Evolutionary conservation across 805 yeast genomes (phyloP).

Genomic region (Candida ponderosae): DNA sequence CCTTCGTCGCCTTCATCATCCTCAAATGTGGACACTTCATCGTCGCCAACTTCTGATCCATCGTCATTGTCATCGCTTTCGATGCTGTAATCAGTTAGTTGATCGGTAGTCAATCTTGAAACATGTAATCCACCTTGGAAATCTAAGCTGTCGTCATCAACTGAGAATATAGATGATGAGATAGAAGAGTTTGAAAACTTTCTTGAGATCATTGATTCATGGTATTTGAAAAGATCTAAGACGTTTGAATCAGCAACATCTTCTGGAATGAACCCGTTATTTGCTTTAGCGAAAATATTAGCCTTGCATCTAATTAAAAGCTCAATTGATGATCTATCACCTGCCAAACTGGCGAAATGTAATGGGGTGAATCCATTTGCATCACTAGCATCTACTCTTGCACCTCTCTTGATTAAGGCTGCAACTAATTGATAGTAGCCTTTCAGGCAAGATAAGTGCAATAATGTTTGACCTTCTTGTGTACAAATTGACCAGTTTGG

Average conservation of each 20-base stretch:
- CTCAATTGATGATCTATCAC: conserved; percentile 59
- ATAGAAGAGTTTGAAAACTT: conserved; percentile 17
- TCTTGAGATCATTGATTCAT: conserved; percentile 11
- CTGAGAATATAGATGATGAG: conserved; percentile 22
- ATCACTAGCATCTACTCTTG: conserved; percentile 68
- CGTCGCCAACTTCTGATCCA: conserved; percentile 2
- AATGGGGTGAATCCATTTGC: conserved; percentile 79
- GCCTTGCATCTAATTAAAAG: conserved; percentile 60
- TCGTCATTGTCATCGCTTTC: conserved; percentile 13
- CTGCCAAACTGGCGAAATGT: conserved; percentile 76
- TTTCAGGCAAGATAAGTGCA: conserved; percentile 77
- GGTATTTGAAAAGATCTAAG: conserved; percentile 21
- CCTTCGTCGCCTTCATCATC: conserved; percentile 22
- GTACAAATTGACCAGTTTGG: conserved; percentile 83
- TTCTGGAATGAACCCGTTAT: conserved; percentile 38
- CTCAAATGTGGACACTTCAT: conserved; percentile 9
- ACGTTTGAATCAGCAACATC: conserved; percentile 32
- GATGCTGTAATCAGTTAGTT: conserved; percentile 18
- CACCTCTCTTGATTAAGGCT: conserved; percentile 56
- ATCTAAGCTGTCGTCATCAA: conserved; percentile 18
- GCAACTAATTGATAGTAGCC: conserved; percentile 58
- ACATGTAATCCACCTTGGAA: conserved; percentile 20
- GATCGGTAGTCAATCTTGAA: conserved; percentile 27
- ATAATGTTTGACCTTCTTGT: conserved; percentile 74
- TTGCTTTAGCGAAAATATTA: conserved; percentile 41